Conservation (phyloP, 2,329 filamentous ascomycete species). For the Cladosporium colombiae region DNA sequence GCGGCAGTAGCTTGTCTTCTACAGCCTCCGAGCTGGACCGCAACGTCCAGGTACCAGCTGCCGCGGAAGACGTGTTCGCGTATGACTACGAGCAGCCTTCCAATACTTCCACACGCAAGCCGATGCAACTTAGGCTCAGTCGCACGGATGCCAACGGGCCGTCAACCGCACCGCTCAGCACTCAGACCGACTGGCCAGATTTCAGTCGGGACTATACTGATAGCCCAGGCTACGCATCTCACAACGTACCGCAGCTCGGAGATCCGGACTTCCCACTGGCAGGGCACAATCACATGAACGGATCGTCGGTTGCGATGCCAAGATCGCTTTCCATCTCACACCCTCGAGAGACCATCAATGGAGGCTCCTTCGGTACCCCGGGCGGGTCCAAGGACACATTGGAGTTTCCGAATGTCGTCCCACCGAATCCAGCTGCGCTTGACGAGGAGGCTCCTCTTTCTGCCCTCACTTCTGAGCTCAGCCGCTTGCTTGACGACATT, state of each 20-base stretch:
- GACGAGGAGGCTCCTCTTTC: conserved; percentile 34
- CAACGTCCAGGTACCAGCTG: conserved; percentile 23
- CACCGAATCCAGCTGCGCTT: conserved; percentile 35
- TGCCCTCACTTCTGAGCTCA: conserved; percentile 34
- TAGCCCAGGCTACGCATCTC: conserved; percentile 16
- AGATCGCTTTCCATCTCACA: conserved; percentile 20
- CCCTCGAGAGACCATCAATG: neutral
- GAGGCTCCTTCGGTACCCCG: conserved; percentile 18
- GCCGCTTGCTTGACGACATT: conserved; percentile 32
- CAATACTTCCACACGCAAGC: conserved; percentile 13
- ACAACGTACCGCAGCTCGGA: conserved; percentile 23
- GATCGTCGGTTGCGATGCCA: conserved; percentile 19
- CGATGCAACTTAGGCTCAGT: neutral
- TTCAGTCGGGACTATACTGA: conserved; percentile 24
- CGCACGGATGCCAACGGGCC: neutral
- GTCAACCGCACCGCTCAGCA: conserved; percentile 1
- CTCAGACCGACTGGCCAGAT: conserved; percentile 27
- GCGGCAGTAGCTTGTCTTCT: conserved; percentile 36
- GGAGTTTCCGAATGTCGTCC: conserved; percentile 32
- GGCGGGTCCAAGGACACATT: conserved; percentile 24
- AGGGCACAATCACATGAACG: conserved; percentile 23
- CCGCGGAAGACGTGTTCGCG: conserved; percentile 26
- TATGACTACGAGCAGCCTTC: conserved; percentile 25
- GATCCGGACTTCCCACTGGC: conserved; percentile 23
- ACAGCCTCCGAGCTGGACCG: conserved; percentile 35